phyloP scores from a whole-genome alignment of 2,329 filamentous ascomycete genomes.

The Clonostachys rosea region DNA sequence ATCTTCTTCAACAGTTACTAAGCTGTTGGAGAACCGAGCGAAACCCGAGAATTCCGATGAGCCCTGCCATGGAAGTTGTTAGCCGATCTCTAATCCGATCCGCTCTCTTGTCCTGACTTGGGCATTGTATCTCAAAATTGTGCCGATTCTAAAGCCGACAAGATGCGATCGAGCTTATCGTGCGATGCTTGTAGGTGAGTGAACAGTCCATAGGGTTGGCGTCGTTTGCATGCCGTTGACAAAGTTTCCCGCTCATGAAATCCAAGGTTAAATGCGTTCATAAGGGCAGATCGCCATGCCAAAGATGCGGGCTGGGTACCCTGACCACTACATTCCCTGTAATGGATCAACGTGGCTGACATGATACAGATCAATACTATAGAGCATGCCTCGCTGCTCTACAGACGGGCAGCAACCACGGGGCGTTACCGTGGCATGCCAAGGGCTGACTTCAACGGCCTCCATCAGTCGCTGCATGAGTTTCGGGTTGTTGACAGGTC shows the following conservation, averaged over 20 bases:
- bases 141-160: too few relatives aligned
- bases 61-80: too few relatives aligned
- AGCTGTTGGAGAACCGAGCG: too few relatives aligned
- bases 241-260: conserved; percentile 11
- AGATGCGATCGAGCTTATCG: conserved; percentile 25
- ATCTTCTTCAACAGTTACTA: too few relatives aligned
- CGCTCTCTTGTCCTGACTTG: too few relatives aligned
- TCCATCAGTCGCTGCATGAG: conserved; percentile 22
- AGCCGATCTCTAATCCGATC: too few relatives aligned
- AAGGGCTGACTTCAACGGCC: conserved; percentile 16
- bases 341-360: too few relatives aligned
- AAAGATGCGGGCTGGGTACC: conserved; percentile 16
- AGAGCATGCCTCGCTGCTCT: conserved; percentile 15
- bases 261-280: conserved; percentile 28
- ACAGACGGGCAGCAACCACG: conserved; percentile 14
- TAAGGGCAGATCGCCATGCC: conserved; percentile 19
- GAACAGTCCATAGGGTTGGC: neutral
- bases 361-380: conserved; percentile 12
- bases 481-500: conserved; percentile 21
- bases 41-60: too few relatives aligned
- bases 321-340: conserved; percentile 15
- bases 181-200: conserved; percentile 25
- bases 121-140: too few relatives aligned
- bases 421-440: conserved; percentile 14
- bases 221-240: neutral